phyloP scores from a whole-genome alignment of 1,284 basidiomycete species.

The Omphalotus olearius region DNA sequence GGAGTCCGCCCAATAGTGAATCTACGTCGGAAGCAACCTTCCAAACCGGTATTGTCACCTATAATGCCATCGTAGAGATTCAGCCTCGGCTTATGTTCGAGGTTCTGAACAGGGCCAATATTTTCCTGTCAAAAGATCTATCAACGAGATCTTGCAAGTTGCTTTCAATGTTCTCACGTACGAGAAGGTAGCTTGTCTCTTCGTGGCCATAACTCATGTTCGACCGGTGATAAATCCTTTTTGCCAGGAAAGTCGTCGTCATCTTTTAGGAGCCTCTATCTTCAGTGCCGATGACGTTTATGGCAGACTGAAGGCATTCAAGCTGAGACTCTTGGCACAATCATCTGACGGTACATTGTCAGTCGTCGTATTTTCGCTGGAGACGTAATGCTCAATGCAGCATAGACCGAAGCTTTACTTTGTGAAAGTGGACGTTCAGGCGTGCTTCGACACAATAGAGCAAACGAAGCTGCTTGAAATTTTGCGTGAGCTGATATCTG shows the following conservation, averaged over 20 bases:
- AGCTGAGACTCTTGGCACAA: slow-evolving; percentile 41
- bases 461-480: slow-evolving; percentile 84
- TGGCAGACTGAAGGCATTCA: slow-evolving; percentile 66
- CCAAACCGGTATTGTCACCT: slow-evolving; percentile 25
- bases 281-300: slow-evolving; percentile 86
- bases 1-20: slow-evolving; percentile 97
- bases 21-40: slow-evolving; percentile 59
- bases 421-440: slow-evolving; percentile 93
- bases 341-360: slow-evolving; percentile 49
- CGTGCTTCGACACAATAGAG: slow-evolving; percentile 96
- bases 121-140: slow-evolving; percentile 46
- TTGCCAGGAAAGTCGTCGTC: slow-evolving; percentile 56
- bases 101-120: not conserved
- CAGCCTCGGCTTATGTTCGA: not conserved
- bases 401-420: slow-evolving; percentile 84
- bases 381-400: not conserved
- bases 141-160: slow-evolving; percentile 83
- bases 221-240: not conserved
- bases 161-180: slow-evolving; percentile 84
- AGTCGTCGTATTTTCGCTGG: slow-evolving; percentile 20
- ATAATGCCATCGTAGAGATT: not conserved
- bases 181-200: slow-evolving; percentile 59
- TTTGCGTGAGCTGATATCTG: slow-evolving; percentile 66
- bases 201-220: not conserved
- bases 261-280: slow-evolving; percentile 74